Evolutionary conservation across 2,329 filamentous ascomycete genomes (phyloP).

Genomic region (Phialophora chinensis): DNA sequence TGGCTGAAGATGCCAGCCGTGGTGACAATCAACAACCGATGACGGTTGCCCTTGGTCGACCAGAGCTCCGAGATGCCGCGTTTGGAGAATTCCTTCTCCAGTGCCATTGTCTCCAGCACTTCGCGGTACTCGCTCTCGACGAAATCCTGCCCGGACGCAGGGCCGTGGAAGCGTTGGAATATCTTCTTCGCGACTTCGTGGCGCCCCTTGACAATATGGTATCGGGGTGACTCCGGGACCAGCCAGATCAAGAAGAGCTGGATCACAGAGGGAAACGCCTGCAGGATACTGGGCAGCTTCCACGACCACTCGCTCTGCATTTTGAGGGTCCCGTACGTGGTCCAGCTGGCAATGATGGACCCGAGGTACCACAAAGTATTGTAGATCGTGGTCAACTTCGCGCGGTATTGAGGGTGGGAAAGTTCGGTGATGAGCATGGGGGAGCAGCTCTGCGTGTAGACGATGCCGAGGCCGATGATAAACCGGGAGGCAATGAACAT

Average conservation of each 20-base stretch:
- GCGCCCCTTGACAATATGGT: slow-evolving; percentile 53
- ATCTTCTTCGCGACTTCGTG: slow-evolving; percentile 41
- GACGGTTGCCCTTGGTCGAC: slow-evolving; percentile 23
- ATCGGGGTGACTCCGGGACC: slow-evolving; percentile 71
- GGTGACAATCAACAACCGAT: slow-evolving; percentile 24
- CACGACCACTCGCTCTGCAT: slow-evolving; percentile 58
- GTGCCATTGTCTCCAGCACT: slow-evolving; percentile 18
- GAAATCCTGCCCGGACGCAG: slow-evolving; percentile 39
- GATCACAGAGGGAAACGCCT: slow-evolving; percentile 63
- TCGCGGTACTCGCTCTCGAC: slow-evolving; percentile 21
- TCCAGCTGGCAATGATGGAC: slow-evolving; percentile 56
- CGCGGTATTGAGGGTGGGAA: slow-evolving; percentile 56
- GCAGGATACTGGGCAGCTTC: slow-evolving; percentile 70
- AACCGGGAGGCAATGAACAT: slow-evolving; percentile 66
- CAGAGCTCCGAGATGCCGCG: slow-evolving; percentile 19
- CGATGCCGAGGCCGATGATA: slow-evolving; percentile 67
- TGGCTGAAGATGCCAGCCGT: slow-evolving; percentile 21
- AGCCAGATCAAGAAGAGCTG: slow-evolving; percentile 64
- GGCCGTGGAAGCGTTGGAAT: slow-evolving; percentile 48
- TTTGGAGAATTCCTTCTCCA: slow-evolving; percentile 20
- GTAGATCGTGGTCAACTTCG: slow-evolving; percentile 57
- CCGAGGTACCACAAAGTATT: slow-evolving; percentile 61
- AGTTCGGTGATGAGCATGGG: slow-evolving; percentile 53
- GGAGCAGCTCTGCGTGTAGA: slow-evolving; percentile 48
- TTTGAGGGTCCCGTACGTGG: slow-evolving; percentile 55